These are phyloP conservation scores for Russula foetens DNA, from an alignment of 768 basidiomycete species.

Conservation along the genomic window DNA sequence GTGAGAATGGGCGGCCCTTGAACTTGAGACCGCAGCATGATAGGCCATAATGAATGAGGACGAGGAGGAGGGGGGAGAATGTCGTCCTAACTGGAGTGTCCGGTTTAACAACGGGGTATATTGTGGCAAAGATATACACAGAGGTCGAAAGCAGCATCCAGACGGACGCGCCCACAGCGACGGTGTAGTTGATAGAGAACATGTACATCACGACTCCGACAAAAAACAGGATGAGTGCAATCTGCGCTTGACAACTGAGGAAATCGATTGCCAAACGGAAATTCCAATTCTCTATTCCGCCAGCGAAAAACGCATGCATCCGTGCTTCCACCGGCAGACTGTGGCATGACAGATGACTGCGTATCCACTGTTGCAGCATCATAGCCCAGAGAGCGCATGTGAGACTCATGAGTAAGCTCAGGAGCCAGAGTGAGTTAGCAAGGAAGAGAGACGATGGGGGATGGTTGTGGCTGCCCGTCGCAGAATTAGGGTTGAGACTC, in stretches of 20 bases:
- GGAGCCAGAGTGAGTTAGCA: too few relatives aligned
- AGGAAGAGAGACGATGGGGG: neutral
- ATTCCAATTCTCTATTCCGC: neutral
- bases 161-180: neutral
- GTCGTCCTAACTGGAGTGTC: neutral
- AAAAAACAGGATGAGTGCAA: neutral
- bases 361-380: neutral
- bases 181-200: neutral
- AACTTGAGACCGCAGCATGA: too few relatives aligned
- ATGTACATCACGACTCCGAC: neutral
- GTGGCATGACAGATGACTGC: neutral
- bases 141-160: neutral
- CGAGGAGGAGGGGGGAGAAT: too few relatives aligned
- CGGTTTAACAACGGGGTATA: neutral
- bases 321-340: neutral
- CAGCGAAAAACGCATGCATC: neutral
- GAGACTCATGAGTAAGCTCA: neutral
- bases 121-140: neutral
- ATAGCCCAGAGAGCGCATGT: neutral
- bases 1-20: too few relatives aligned
- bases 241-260: neutral
- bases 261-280: neutral
- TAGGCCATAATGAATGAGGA: too few relatives aligned
- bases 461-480: too few relatives aligned
- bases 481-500: too few relatives aligned